Evolutionary conservation across 2,329 filamentous ascomycete species (phyloP).

Genomic region (Tolypocladium ophioglossoides): DNA sequence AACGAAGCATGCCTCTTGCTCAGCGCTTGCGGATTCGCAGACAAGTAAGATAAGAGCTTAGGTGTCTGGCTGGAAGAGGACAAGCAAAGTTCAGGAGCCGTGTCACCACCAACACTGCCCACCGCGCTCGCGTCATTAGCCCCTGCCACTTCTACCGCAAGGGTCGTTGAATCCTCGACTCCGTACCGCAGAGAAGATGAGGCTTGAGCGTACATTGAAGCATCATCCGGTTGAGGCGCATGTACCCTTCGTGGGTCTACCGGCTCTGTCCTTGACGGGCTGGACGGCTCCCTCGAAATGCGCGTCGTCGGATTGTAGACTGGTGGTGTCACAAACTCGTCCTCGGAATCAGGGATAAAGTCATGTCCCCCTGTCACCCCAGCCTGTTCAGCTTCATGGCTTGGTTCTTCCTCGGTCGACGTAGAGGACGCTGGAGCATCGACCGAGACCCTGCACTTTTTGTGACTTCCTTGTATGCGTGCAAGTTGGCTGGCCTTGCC

Average conservation of each 20-base stretch:
- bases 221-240: neutral
- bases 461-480: constrained; percentile 2
- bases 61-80: constrained; percentile 15
- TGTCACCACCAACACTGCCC: neutral
- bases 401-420: constrained; percentile 5
- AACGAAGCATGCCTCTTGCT: constrained; percentile 25
- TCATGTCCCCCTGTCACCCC: constrained; percentile 11
- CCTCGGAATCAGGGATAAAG: constrained; percentile 45
- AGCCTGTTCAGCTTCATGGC: neutral
- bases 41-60: constrained; percentile 17
- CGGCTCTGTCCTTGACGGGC: neutral
- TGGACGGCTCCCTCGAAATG: neutral
- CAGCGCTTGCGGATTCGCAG: constrained; percentile 19
- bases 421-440: neutral
- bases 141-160: neutral
- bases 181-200: neutral
- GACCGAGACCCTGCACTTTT: constrained; percentile 7
- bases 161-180: neutral
- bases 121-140: neutral
- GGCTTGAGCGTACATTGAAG: too few species aligned
- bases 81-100: neutral
- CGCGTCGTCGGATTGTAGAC: constrained; percentile 9
- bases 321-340: constrained; percentile 34
- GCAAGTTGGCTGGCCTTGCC: constrained; percentile 6
- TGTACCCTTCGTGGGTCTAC: too few species aligned